A percentile compares a stretch with the other conserved stretches of the same genome.
phyloP scores from a whole-genome alignment of 2,329 filamentous ascomycete genomes.

The Colletotrichum noveboracense region DNA sequence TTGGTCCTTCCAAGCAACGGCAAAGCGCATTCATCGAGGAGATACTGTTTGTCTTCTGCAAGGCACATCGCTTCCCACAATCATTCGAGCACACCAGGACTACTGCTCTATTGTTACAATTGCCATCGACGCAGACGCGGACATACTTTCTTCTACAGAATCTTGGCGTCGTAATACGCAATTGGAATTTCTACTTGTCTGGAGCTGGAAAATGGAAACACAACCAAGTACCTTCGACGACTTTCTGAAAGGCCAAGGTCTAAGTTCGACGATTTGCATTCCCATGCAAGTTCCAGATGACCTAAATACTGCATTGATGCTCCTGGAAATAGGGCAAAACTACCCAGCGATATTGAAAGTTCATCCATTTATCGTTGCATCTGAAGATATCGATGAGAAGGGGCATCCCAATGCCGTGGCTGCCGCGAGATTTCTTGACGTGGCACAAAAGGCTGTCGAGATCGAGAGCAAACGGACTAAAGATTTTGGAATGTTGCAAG shows the following conservation, averaged over 20 bases:
- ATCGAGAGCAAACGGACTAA: too few species aligned
- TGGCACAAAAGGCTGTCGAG: too few species aligned
- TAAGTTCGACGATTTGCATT: accelerated
- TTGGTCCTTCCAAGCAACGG: background rate
- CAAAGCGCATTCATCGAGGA: too few species aligned
- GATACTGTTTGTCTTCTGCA: background rate
- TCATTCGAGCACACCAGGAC: background rate
- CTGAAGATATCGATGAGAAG: accelerated
- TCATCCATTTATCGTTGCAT: accelerated
- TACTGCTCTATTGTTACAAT: background rate
- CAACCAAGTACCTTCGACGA: accelerated
- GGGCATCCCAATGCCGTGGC: accelerated
- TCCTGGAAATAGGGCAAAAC: accelerated
- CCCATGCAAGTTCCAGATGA: accelerated
- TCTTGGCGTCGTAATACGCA: accelerated
- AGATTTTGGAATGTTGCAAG: background rate
- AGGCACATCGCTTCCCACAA: background rate
- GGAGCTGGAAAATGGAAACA: background rate
- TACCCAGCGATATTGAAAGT: accelerated
- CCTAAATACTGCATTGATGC: accelerated
- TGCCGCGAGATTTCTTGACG: background rate
- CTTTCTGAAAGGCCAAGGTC: accelerated
- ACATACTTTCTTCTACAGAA: accelerated
- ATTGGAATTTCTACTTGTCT: accelerated
- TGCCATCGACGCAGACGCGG: accelerated